Evolutionary conservation across 805 yeast genomes (phyloP), one percentile per base, ranked within the genome.

Genomic region (Saturnispora silvae): DNA sequence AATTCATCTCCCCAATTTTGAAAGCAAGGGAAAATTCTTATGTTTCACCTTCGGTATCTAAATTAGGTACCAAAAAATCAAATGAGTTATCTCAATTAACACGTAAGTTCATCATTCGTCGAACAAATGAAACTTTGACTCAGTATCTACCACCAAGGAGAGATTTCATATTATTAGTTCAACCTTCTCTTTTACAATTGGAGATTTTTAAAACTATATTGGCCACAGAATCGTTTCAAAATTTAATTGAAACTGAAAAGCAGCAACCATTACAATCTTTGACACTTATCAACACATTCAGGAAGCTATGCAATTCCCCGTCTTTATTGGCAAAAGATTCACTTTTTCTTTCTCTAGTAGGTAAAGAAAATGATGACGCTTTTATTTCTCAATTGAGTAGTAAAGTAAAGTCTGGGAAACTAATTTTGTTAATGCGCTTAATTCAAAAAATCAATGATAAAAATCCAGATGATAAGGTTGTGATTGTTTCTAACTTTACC

Each of bases 271-370:
- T 52, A 50, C 29, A 48, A 45, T 46, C 62, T 47, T 75, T 61
- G 23, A 71, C 83, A 0, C 61, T 85, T 34, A 87, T 89, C 14
- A 78, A 82, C 11, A 55, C 76, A 20, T 72, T 84, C 51, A 76
- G 84, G 46, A 87, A 87, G 50, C 67, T 85, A 2, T 84, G 95
- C 53, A 87, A 84, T 49, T 78, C 94, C 0, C 94, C 95, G 0
- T 62, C 75, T 1, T 60, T 87, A 23, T 50, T 81, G 3, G 46
- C 56, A 1, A 59, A 66, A 11, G 87, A 81, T 43, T 55, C 60
- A 3, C 50, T 60, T n/a, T 71, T 67, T 33, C 46, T 43, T n/a
- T 56, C 56, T 28, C 33, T 53, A 2, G 50, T 53, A 20, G 45
- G 45, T 15, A 47, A 41, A 20, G 38, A 40, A 13, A 29, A 47